Base-by-base conservation (phyloP, 1,139 yeast genomes). In the Barnettozyma hawaiiensis region DNA sequence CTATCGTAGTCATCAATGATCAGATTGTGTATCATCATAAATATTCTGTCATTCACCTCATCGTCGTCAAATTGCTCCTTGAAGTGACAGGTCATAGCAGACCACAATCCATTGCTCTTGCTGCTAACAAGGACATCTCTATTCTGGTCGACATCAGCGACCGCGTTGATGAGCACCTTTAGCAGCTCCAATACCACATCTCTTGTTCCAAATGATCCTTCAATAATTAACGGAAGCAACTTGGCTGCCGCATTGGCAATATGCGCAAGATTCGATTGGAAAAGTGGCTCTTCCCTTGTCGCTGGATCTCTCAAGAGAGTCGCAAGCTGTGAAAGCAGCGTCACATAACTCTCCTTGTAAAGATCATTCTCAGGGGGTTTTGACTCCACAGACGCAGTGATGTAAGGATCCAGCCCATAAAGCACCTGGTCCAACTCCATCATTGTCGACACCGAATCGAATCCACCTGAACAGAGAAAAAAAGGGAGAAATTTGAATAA, bases 61-160 rank as follows among this genome's bases (percentile, higher is more conserved):
- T 47, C 50, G 26, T 50, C 50, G 19, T 47, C 52, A 29, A 54
- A 49, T 18, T 51, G 45, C 5, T 44, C 47, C 8, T 26, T 33
- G 31, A 47, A 21, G 21, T 51, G 52, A 3, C 3, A n/a, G 2
- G 42, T 48, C 2, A 51, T 14, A 3, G 37, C 18, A 9, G 27
- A 23, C 19, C 54, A 42, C n/a, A 55, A 39, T 1, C 31, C 28
- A 2, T 37, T 20, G 21, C 44, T 37, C 1, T 37, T 20, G 21
- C 44, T 37, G 6, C 37, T 21, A 5, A 41, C 37, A 3, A 54
- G 40, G 2, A 35, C 24, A 5, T 35, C 34, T 37, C 60, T 46
- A 40, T 56, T 56, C 4, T 8, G 29, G n/a, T 48, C 52, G 27
- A 45, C 48, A 44, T 56, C 59, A 15, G 58, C 60, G 28, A 56